Evolutionary conservation across 805 yeast species (phyloP).

Genomic region (Wickerhamiella vanderwaltii): DNA sequence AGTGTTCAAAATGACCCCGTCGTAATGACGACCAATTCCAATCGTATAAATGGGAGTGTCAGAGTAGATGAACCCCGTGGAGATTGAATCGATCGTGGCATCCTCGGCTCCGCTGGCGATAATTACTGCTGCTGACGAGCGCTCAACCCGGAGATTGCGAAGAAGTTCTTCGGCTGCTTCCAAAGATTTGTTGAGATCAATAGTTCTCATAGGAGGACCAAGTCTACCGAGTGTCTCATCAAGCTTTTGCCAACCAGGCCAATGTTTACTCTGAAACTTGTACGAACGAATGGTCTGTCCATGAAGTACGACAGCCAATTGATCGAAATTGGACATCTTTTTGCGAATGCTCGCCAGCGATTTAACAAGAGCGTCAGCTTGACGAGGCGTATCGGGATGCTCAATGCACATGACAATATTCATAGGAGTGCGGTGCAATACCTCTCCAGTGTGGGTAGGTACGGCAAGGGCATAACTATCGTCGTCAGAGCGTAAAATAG

Average conservation of each 20-base stretch:
- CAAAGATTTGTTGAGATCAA: slow-evolving; percentile 5
- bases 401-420: slow-evolving; percentile 5
- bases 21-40: slow-evolving; percentile 2
- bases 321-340: slow-evolving; percentile 4
- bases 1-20: not conserved
- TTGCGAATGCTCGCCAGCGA: not conserved
- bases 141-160: slow-evolving; percentile 6
- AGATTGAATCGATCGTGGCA: not conserved
- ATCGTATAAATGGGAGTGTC: slow-evolving; percentile 8
- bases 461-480: not conserved
- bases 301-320: not conserved
- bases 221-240: not conserved
- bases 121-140: slow-evolving; percentile 3
- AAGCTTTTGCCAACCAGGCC: not conserved
- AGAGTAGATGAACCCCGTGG: slow-evolving; percentile 4
- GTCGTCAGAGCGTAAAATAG: slow-evolving; percentile 1
- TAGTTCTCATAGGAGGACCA: not conserved
- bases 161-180: slow-evolving; percentile 2
- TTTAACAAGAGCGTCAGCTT: not conserved
- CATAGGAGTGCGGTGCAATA: not conserved
- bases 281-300: not conserved
- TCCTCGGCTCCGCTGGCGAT: not conserved
- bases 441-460: not conserved
- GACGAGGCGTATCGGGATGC: not conserved
- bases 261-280: not conserved